Evolutionary conservation across 306 rosid species (phyloP), one percentile per base, ranked within the genome.

Genomic region (Lathyrus tuberosus): DNA sequence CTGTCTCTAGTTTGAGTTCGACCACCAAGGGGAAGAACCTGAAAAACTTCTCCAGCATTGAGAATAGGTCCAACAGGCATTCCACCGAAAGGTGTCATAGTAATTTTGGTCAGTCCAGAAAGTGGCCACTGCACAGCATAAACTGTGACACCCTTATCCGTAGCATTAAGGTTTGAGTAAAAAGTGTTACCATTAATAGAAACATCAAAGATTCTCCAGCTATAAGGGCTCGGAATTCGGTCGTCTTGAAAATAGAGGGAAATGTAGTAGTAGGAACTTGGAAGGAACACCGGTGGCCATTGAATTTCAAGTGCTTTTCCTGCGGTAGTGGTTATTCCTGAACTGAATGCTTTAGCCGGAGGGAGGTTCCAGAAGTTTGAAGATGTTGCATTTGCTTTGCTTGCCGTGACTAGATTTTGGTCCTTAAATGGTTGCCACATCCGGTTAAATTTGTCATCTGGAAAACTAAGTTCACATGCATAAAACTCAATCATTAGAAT

Each of bases 361-460:
- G 97, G 98, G 5, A 79, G 62, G 75, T 93, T 93, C 98, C 98
- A 93, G 54, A 90, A 93, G 44, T 84, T 84, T 6, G 86, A 79
- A 63, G 91, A 17, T 57, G 78, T 74, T 67, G 85, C 30, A 38
- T 81, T 84, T 38, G 74, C 49, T 5, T 74, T 83, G 78, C 78
- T 69, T 16, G 3, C 35, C 69, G 87, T 88, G n/a, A 56, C 16
- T 2, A 87, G 89, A 67, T 84, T 86, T 41, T 77, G 31, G 65
- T 88, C 97, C 73, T 51, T 75, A 42, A 69, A 84, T 30, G 96
- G 97, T 62, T 82, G 93, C 97, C 96, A 90, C 56, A 85, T 28
- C 72, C 98, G 82, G 82, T 93, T 78, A 86, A 75, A 93, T 82
- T 76, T 72, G 85, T 93, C 98, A 47, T 90, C 97, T 74, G 96